These are phyloP conservation scores for Larix kaempferi DNA, from an alignment of 75 land plant species.

Conservation along the genomic window DNA sequence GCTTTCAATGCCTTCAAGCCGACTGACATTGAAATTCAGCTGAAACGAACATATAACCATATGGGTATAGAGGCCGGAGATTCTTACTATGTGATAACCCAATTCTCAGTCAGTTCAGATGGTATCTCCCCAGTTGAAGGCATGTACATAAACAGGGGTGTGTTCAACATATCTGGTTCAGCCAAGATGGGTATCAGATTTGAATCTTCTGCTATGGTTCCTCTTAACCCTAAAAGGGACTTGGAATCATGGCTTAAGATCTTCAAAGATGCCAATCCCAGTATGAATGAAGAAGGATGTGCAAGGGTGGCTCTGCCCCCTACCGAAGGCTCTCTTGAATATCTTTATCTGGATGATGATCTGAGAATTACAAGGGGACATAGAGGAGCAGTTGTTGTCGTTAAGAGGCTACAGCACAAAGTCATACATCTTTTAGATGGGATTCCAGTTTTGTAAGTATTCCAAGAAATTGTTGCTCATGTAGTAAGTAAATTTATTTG, in stretches of 20 bases:
- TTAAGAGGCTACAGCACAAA: conserved; percentile 9
- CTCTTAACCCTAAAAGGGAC: conserved; percentile 14
- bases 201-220: conserved; percentile 10
- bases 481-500: no score
- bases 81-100: conserved; percentile 10
- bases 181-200: conserved; percentile 11
- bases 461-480: no score
- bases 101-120: not conserved
- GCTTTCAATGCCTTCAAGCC: conserved; percentile 25
- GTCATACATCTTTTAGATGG: not conserved
- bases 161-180: not conserved
- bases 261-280: conserved; percentile 18
- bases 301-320: conserved; percentile 12
- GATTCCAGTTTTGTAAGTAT: not conserved
- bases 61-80: conserved; percentile 8
- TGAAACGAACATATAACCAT: conserved; percentile 21
- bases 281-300: conserved; percentile 16
- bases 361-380: conserved; percentile 23
- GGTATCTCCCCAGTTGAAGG: conserved; percentile 26
- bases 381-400: conserved; percentile 9
- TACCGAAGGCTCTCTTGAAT: conserved; percentile 19
- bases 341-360: conserved; percentile 28
- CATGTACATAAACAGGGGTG: conserved; percentile 15
- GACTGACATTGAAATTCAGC: conserved; percentile 5
- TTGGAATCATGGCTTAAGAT: conserved; percentile 15